These are phyloP conservation scores for Lophiostoma macrostomum DNA, from an alignment of 495 filamentous ascomycete genomes.

Conservation along the genomic window DNA sequence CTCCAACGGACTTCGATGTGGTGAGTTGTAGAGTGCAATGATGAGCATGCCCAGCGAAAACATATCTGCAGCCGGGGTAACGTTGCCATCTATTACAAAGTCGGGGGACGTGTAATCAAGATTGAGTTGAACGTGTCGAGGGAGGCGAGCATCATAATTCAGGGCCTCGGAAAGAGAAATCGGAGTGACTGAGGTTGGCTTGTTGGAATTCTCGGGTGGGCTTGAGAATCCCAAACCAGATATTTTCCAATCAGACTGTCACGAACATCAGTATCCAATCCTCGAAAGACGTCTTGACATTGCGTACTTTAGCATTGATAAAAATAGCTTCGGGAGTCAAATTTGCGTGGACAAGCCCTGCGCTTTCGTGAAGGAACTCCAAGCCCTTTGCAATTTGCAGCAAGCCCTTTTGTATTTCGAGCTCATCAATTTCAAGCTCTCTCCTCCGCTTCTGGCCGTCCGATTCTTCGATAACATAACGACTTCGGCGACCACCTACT, in stretches of 20 bases:
- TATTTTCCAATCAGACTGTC: slow-evolving; percentile 94
- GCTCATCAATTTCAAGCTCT: slow-evolving; percentile 92
- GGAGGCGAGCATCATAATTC: slow-evolving; percentile 79
- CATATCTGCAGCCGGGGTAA: slow-evolving; percentile 77
- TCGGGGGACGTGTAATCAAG: slow-evolving; percentile 93
- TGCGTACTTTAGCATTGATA: slow-evolving; percentile 79
- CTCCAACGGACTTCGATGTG: slow-evolving; percentile 81
- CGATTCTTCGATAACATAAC: slow-evolving; percentile 77
- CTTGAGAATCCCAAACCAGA: slow-evolving; percentile 88
- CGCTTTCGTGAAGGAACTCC: slow-evolving; percentile 95
- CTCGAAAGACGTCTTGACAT: slow-evolving; percentile 23
- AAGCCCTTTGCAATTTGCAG: slow-evolving; percentile 90
- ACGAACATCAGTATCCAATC: slow-evolving; percentile 25
- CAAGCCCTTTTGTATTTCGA: slow-evolving; percentile 95
- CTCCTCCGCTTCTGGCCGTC: slow-evolving; percentile 65
- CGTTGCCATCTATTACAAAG: slow-evolving; percentile 82
- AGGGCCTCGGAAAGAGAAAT: slow-evolving; percentile 81
- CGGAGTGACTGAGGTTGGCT: slow-evolving; percentile 65
- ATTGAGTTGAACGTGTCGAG: slow-evolving; percentile 78
- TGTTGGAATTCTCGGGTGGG: slow-evolving; percentile 65
- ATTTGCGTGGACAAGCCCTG: slow-evolving; percentile 88
- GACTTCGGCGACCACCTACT: slow-evolving; percentile 65
- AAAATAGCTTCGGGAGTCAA: slow-evolving; percentile 93
- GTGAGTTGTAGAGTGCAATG: slow-evolving; percentile 86
- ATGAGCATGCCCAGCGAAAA: slow-evolving; percentile 90